Evolutionary conservation across 2,329 filamentous ascomycete species (phyloP).

Genomic region (Fusarium denticulatum): DNA sequence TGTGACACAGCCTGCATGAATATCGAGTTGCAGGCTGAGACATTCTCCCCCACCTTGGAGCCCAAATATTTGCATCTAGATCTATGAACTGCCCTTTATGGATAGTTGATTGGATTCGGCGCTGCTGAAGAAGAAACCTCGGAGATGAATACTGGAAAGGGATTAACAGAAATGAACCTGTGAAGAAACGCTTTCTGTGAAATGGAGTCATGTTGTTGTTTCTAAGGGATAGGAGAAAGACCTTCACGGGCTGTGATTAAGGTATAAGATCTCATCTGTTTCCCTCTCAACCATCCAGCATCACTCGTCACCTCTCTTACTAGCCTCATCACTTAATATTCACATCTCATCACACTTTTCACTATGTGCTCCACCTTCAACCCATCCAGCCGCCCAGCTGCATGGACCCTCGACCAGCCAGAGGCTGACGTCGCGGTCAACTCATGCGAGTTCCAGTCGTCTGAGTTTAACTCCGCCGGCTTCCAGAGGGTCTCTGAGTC

Average conservation of each 20-base stretch:
- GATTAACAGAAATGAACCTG: background rate
- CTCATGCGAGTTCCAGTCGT: background rate
- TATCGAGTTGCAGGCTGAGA: background rate
- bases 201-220: background rate
- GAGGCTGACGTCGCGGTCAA: background rate
- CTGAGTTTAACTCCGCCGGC: background rate
- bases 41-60: background rate
- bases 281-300: background rate
- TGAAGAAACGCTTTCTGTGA: background rate
- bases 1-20: background rate
- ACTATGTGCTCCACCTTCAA: background rate
- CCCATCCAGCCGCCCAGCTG: background rate
- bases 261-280: background rate
- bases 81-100: too few species aligned
- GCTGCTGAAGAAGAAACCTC: background rate
- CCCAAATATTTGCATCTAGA: too few species aligned
- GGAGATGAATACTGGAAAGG: background rate
- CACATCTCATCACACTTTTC: too few species aligned
- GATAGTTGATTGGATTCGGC: background rate
- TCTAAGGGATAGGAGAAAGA: too few species aligned
- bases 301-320: background rate
- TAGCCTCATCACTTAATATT: background rate
- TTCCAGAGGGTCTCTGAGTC: too few species aligned
- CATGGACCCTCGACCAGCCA: constrained; percentile 19
- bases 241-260: accelerated